Conservation (phyloP, 1,284 basidiomycete genomes). For the Sanghuangporus baumii region DNA sequence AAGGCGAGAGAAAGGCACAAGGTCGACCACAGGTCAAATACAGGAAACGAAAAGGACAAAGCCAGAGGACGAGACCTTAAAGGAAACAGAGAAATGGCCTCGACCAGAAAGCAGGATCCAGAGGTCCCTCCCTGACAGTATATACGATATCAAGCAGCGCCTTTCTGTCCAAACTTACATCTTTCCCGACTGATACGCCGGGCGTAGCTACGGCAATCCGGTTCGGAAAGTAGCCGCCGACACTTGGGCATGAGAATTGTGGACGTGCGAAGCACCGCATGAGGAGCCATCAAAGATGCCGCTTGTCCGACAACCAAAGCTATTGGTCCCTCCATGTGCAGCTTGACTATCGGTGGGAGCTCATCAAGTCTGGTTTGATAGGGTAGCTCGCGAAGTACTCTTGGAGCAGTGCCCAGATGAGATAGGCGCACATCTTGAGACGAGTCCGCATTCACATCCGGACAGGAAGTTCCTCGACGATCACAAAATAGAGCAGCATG, state of each 20-base stretch:
- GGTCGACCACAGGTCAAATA: conserved; percentile 11
- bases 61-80: conserved; percentile 8
- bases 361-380: conserved; percentile 6
- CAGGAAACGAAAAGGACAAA: conserved; percentile 11
- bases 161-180: conserved; percentile 3
- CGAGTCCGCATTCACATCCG: neutral
- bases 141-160: conserved; percentile 1
- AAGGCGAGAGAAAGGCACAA: conserved; percentile 22
- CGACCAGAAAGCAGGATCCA: conserved; percentile 4
- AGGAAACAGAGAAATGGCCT: conserved; percentile 6
- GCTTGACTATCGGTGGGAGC: conserved; percentile 2
- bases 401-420: neutral
- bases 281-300: conserved; percentile 1
- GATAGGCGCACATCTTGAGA: neutral
- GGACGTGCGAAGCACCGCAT: neutral
- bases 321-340: neutral
- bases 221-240: neutral
- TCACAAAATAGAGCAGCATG: neutral
- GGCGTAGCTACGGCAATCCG: conserved; percentile 4
- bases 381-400: neutral
- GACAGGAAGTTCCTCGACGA: neutral
- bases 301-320: neutral
- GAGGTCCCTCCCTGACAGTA: neutral
- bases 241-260: neutral
- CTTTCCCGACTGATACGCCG: neutral